Percentiles rank a stretch among this genome's conserved stretches.
These are phyloP conservation scores for Macrotyloma uniflorum DNA, from an alignment of 306 rosid species.

Conservation along the genomic window DNA sequence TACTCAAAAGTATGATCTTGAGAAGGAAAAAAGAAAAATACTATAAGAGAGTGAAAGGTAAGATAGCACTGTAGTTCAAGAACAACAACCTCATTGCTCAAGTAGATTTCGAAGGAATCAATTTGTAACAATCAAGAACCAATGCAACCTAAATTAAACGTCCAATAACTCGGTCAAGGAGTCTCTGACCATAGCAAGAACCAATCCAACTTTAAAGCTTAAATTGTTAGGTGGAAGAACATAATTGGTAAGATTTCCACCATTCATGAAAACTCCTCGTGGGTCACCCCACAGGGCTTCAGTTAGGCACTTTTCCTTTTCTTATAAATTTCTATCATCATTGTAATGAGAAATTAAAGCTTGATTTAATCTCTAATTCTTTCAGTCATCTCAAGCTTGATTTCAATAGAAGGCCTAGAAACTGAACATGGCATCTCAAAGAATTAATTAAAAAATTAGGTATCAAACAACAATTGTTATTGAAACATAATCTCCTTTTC, in stretches of 20 bases:
- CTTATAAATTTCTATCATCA: neutral
- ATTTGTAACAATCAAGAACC: neutral
- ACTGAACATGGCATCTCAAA: neutral
- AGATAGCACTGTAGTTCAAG: neutral
- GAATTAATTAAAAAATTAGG: neutral
- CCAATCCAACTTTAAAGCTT: neutral
- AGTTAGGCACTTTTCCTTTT: neutral
- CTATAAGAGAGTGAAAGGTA: neutral
- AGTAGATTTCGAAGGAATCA: neutral
- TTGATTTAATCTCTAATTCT: neutral
- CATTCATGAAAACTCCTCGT: neutral
- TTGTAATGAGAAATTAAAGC: neutral
- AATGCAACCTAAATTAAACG: slow-evolving; percentile 10
- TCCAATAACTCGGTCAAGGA: neutral
- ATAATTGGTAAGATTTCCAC: neutral
- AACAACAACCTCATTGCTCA: slow-evolving; percentile 13
- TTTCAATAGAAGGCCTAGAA: neutral
- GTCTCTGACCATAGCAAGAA: neutral
- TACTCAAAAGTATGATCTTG: neutral
- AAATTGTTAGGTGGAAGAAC: neutral
- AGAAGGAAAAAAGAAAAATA: neutral
- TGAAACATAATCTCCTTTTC: slow-evolving; percentile 8
- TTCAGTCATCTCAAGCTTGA: slow-evolving; percentile 4
- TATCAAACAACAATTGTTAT: neutral
- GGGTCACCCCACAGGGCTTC: neutral